Evolutionary conservation across 2,329 filamentous ascomycete genomes (phyloP), one percentile per base, ranked within the genome.

Genomic region (Neopestalotiopsis rosae): DNA sequence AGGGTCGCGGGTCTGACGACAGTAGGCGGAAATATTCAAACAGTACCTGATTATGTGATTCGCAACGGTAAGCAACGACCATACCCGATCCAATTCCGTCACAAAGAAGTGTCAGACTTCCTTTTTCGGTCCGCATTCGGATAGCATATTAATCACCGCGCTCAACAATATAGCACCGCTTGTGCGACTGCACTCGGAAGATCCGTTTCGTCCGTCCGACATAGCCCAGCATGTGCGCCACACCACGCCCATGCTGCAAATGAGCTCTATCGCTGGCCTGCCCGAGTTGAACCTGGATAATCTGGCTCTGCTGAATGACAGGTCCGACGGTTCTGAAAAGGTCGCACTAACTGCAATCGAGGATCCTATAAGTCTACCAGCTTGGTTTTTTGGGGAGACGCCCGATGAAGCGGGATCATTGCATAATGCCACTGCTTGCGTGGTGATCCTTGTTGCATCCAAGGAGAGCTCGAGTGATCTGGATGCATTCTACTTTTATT

Each of bases 211-310:
- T 24, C 62, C 62, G 5, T 32, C 62, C 20, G 62, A 65, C 62
- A 45, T 65, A 52, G n/a, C 40, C 62, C 62, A 65, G 20, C 62
- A 65, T n/a, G n/a, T 65, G 14, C 38, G 24, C 6, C 62, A 65
- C 40, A 65, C 62, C 30, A 65, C 40, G 1, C 62, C 62, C 34
- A 65, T 52, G 42, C 10, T 52, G 2, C 14, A 56, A 4, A 45
- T 30, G 62, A 13, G 5, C 10, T 20, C 24, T 13, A n/a, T 65
- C 30, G 38, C 62, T 4, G 40, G 62, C 12, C 17, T 65, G 38
- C 62, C 62, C n/a, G 38, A 65, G 38, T 40, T 65, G 40, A 40
- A 65, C 42, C 62, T 65, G 20, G 62, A 65, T 13, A 65, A 65
- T 9, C 40, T 65, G 2, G 38, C 1, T 24, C 5, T 65, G 12